These are phyloP conservation scores for Solanum chacoense DNA, from an alignment of 305 asterid genomes.

Conservation along the genomic window DNA sequence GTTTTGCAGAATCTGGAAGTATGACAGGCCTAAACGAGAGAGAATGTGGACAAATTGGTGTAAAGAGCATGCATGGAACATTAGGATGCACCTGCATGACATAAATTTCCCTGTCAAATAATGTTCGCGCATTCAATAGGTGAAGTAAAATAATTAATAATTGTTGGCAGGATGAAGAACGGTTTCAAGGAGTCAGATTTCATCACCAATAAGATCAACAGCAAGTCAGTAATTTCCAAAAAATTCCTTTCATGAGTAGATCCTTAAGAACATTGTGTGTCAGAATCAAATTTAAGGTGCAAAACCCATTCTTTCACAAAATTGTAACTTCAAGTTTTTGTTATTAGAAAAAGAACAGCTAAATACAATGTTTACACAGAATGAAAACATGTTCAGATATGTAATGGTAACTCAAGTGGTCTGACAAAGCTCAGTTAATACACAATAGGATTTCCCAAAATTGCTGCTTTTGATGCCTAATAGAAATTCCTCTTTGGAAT, in stretches of 20 bases:
- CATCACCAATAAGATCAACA: neutral
- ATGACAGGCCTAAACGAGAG: slow-evolving; percentile 97
- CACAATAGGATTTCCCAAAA: neutral
- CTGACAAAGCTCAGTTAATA: neutral
- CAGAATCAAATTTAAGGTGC: neutral
- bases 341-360: neutral
- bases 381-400: neutral
- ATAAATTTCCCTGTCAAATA: slow-evolving; percentile 4
- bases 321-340: neutral
- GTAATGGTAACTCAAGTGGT: neutral
- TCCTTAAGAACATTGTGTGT: neutral
- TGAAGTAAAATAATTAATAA: neutral
- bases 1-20: slow-evolving; percentile 94
- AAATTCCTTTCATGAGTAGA: neutral
- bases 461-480: neutral
- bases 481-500: neutral
- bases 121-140: neutral
- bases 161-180: neutral
- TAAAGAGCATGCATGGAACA: slow-evolving; percentile 98
- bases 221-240: neutral
- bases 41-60: slow-evolving; percentile 97
- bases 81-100: slow-evolving; percentile 86
- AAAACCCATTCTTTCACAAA: neutral
- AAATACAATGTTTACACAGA: neutral
- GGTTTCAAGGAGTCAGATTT: neutral